Conservation (phyloP, 2,329 filamentous ascomycete genomes). For the Cytospora chrysosperma region DNA sequence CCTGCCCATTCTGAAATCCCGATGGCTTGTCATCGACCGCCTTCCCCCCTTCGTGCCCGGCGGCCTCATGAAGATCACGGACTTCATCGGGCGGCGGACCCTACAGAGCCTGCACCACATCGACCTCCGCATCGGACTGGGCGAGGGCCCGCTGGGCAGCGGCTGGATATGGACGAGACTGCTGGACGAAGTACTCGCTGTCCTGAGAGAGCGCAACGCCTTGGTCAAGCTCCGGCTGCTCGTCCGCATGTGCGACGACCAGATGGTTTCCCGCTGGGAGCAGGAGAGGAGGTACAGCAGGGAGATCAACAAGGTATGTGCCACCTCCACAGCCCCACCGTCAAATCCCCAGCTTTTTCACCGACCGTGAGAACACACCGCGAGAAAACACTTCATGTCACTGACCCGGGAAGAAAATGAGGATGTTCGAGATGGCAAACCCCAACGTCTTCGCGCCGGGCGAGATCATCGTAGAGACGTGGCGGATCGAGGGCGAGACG, state of each 20-base stretch:
- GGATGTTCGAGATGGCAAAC: not conserved
- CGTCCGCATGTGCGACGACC: slow-evolving; percentile 31
- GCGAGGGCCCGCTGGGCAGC: slow-evolving; percentile 30
- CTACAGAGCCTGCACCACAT: slow-evolving; percentile 34
- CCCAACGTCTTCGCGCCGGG: slow-evolving; percentile 15
- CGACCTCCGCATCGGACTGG: slow-evolving; percentile 34
- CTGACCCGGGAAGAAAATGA: slow-evolving; percentile 12
- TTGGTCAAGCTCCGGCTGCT: slow-evolving; percentile 33
- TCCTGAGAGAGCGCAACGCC: slow-evolving; percentile 30
- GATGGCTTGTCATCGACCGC: slow-evolving; percentile 35
- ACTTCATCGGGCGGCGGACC: slow-evolving; percentile 33
- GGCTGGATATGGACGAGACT: slow-evolving; percentile 32
- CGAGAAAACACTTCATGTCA: too few relatives aligned
- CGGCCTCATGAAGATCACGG: slow-evolving; percentile 28
- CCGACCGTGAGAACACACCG: too few relatives aligned
- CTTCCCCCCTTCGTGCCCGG: slow-evolving; percentile 35
- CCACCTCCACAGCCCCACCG: not conserved
- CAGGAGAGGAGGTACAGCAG: not conserved
- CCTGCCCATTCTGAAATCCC: slow-evolving; percentile 30
- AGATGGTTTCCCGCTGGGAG: not conserved
- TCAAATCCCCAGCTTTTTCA: not conserved
- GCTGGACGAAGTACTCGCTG: slow-evolving; percentile 30
- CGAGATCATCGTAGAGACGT: slow-evolving; percentile 13
- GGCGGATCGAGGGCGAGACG: slow-evolving; percentile 16
- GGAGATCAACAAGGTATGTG: slow-evolving; percentile 6